Base-by-base conservation (phyloP, 495 filamentous ascomycete genomes). In the Hypoxylon cercidicola region DNA sequence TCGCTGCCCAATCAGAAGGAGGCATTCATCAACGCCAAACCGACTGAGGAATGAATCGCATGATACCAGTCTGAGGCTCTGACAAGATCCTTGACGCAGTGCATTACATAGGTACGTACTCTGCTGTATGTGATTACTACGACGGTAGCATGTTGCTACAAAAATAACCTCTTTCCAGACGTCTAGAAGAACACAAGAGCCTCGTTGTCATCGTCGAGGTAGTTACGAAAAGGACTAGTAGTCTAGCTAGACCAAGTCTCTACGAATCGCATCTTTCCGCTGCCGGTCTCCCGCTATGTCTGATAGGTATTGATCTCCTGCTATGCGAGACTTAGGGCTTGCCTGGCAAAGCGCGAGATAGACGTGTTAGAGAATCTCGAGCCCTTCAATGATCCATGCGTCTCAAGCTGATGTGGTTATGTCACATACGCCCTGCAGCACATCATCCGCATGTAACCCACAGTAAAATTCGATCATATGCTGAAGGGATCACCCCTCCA, bases 361-460 rank as follows among this genome's bases (percentile, higher is more conserved):
- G n/a, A n/a, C n/a, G n/a, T n/a, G n/a, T n/a, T n/a, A n/a, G n/a
- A n/a, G n/a, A n/a, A n/a, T n/a, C n/a, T n/a, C 19, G 51, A 16
- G 52, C 34, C 64, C 52, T 57, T 56, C 8, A 58, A 53, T 58
- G 54, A 63, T 53, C 64, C 44, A 55, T 62, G 64, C 64, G 64
- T 62, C 39, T 62, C 64, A 49, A 54, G 28, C 62, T 56, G 55
- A 63, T 68, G 55, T 50, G 44, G 44, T 37, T 46, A 40, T 64
- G 65, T 51, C 51, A 23, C 65, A 60, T 54, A 54, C 58, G 58
- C 59, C 65, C 65, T 68, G 65, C 45, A 52, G 46, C 65, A 68
- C 49, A 68, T 68, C 65, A 68, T 64, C 65, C 55, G 60, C 55
- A 65, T 64, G 65, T 41, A 68, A 68, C 65, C 64, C 65, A 68